Evolutionary conservation across 108 stramenopile species (phyloP), one percentile per base, ranked within the genome.

Genomic region (Skeletonema potamos): DNA sequence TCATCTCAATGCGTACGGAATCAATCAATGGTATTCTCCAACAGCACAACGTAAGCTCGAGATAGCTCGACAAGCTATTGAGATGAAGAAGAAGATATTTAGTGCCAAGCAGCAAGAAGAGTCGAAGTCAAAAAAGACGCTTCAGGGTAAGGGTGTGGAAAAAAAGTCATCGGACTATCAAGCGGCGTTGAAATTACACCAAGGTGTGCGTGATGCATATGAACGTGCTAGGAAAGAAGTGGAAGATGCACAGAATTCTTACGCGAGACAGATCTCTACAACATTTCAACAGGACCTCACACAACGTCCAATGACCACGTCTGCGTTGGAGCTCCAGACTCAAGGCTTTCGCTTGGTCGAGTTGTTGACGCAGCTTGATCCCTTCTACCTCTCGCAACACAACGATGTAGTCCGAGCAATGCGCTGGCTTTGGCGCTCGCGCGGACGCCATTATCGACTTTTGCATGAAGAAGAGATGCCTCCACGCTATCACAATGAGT

Each of bases 381-480:
- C 32, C n/a, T 61, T 20, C 6, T 92, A 90, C 64, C 66, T 95
- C 15, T 64, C 56, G 13, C 77, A 87, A 0, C 90, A 95, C 67
- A 86, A 86, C 54, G 91, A 91, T 48, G 83, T 95, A 54, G 76
- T 92, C 20, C 66, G 90, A 26, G 92, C 92, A 6, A 81, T 95
- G 34, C 85, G 91, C 12, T 89, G 87, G 92, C 82, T 95, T 0
- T 95, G 94, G 94, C 78, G 90, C 29, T 90, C 89, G 58, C 91
- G 89, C 51, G 94, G 92, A 6, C 72, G 94, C n/a, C 86, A 84
- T 66, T 78, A 92, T 34, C 81, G 94, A 10, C 74, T 92, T 58
- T 74, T 89, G 30, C 85, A 93, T 77, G 94, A 93, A 72, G 90
- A 92, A 72, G 73, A 77, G 18, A 72, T 95, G 18, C 86, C 86